Conservation (phyloP, 148 eudicot species). For the Vaccinium myrtillus region DNA sequence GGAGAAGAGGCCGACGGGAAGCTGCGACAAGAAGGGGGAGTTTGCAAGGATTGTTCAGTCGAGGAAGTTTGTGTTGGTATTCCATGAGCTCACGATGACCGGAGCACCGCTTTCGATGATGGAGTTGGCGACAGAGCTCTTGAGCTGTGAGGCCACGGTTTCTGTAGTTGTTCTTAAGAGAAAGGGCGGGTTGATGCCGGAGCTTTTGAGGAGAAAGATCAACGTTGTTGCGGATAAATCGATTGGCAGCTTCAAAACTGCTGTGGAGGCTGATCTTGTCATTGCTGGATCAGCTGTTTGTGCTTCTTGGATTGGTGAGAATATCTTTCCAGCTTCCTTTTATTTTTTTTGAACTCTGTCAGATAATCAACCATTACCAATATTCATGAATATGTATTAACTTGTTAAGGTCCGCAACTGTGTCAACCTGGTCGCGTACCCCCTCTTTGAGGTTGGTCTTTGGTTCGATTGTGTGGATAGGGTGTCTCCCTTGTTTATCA, state of each 20-base stretch:
- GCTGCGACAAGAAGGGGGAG: conserved; percentile 84
- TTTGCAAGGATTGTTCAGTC: conserved; percentile 92
- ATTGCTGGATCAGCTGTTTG: conserved; percentile 97
- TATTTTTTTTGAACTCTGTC: not conserved
- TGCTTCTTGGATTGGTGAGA: conserved; percentile 89
- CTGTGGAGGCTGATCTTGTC: conserved; percentile 88
- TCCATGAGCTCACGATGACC: conserved; percentile 95
- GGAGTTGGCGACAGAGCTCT: conserved; percentile 86
- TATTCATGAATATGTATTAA: not conserved
- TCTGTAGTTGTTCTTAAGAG: conserved; percentile 76
- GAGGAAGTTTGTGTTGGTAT: conserved; percentile 76
- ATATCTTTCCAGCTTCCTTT: not conserved
- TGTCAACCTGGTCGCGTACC: too few relatives aligned
- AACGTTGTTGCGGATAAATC: conserved; percentile 73
- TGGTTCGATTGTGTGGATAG: too few relatives aligned
- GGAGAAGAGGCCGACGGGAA: conserved; percentile 87
- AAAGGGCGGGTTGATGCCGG: conserved; percentile 84
- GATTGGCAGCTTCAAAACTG: conserved; percentile 79
- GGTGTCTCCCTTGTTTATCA: too few relatives aligned
- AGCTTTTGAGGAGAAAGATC: conserved; percentile 79
- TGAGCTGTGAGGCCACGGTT: conserved; percentile 94
- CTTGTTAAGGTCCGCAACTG: not conserved
- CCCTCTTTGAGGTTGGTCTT: too few relatives aligned
- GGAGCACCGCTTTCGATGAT: conserved; percentile 98
- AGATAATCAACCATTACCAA: not conserved